Base-by-base conservation (phyloP, 2,329 filamentous ascomycete species). In the Colletotrichum tofieldiae region DNA sequence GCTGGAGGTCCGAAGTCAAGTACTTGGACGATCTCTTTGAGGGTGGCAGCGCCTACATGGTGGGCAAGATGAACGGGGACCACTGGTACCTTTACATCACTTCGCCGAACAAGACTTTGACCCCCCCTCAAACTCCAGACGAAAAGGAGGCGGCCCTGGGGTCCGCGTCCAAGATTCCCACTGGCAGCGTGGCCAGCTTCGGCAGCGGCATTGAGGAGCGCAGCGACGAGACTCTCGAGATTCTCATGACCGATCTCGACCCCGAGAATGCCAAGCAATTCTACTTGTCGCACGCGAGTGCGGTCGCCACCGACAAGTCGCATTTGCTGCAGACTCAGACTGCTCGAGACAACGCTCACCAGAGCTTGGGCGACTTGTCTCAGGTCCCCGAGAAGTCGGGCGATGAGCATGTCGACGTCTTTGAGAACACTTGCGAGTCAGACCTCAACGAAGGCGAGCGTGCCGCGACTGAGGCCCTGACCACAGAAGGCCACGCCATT, bases 41-140 rank as follows among this genome's bases (percentile, higher is more conserved):
- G 73, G 93, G 94, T 68, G 96, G 96, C 67, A 98, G 96, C 82
- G 96, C 96, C 62, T 99, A 99, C 83, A 98, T 98, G 95, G 97
- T 99, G 76, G 96, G 96, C 79, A 98, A 98, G 86, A 98, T 98
- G 96, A 99, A 99, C 77, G 96, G 96, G 71, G 96, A 99, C 82
- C 96, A 99, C 79, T 99, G 96, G 96, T 98, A 98, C 81, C 87
- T 99, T 67, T 99, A 99, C 85, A 92, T 98, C 78, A 98, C 96
- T 16, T 94, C 94, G 63, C 96, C 96, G 23, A 92, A 93, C 80
- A 92, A 90, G 59, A 86, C 90, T 65, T 86, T 97, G 75, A 97
- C 95, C 0, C 95, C 95, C 6, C 95, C 96, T 68, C 87, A 91
- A 39, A 97, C 93, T 14, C 95, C 96, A 7, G 85, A 89, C 56